A percentile compares a stretch with the other conserved stretches of the same genome.
Evolutionary conservation across 1,284 basidiomycete genomes (phyloP).

Genomic region (Mrakiaceae sp.): DNA sequence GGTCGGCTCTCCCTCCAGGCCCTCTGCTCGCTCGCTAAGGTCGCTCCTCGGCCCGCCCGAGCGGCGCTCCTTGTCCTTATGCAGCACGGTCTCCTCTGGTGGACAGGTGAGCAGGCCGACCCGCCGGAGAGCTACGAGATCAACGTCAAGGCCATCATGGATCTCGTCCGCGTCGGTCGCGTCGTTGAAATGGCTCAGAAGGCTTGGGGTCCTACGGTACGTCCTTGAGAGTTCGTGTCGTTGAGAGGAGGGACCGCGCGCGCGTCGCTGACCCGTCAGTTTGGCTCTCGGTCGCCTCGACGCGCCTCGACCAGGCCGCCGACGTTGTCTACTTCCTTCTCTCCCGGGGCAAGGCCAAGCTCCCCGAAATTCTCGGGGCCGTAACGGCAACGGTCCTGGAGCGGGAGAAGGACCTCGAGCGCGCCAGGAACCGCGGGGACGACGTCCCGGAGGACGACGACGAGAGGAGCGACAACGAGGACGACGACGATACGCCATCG

Average conservation of each 20-base stretch:
- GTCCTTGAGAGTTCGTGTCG: not conserved
- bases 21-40: conserved; percentile 49
- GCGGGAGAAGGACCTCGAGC: not conserved
- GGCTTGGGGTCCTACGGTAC: conserved; percentile 6
- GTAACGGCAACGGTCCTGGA: not conserved
- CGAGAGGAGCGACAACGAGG: not conserved
- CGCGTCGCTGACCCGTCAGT: not conserved
- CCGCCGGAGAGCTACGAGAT: conserved; percentile 8
- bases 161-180: conserved; percentile 11
- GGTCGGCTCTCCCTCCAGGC: conserved; percentile 63
- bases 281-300: not conserved
- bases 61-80: conserved; percentile 69
- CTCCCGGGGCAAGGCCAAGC: conserved; percentile 73
- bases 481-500: not conserved
- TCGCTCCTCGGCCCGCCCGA: conserved; percentile 52
- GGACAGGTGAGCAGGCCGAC: conserved; percentile 5
- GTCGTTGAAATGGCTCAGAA: conserved; percentile 9
- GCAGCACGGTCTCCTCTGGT: conserved; percentile 85
- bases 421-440: not conserved
- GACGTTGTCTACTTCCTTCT: conserved; percentile 64
- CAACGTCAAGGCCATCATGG: conserved; percentile 10
- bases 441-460: not conserved
- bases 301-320: conserved; percentile 43
- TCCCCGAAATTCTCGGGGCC: conserved; percentile 52
- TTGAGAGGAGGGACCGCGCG: not conserved